These are phyloP conservation scores for Purshia tridentata DNA, from an alignment of 306 rosid species.

Conservation along the genomic window DNA sequence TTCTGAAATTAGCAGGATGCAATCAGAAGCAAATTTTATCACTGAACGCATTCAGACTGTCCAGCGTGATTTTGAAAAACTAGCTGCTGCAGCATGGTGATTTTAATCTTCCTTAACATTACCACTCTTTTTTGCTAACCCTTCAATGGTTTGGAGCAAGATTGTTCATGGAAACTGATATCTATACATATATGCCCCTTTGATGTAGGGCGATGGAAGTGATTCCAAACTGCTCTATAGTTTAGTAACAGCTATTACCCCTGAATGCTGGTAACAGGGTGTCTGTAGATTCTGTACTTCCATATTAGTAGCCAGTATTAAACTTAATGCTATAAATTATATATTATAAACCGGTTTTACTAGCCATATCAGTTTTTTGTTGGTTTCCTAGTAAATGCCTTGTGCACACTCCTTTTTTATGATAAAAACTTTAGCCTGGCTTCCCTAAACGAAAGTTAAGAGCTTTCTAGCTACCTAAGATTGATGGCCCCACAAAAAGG, in stretches of 20 bases:
- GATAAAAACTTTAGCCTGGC: background rate
- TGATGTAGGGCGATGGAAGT: background rate
- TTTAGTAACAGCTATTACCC: background rate
- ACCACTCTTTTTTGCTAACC: background rate
- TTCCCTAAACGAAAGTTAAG: background rate
- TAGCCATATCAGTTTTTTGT: background rate
- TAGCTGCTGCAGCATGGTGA: conserved; percentile 5
- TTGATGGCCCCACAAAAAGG: no score
- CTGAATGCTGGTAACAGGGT: background rate
- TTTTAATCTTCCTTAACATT: background rate
- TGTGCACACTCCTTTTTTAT: background rate
- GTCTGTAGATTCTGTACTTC: background rate
- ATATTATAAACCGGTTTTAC: background rate
- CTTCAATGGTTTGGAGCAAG: background rate
- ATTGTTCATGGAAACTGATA: background rate
- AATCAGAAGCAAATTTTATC: conserved; percentile 5
- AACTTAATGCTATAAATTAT: background rate
- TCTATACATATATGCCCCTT: background rate
- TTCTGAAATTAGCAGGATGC: conserved; percentile 1
- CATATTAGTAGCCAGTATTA: background rate
- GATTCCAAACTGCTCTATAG: background rate
- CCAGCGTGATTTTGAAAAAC: background rate
- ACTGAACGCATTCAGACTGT: conserved; percentile 10
- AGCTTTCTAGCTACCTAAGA: background rate
- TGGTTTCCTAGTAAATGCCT: background rate